Evolutionary conservation across 2,329 filamentous ascomycete genomes (phyloP).

Genomic region (Sporothrix protearum): DNA sequence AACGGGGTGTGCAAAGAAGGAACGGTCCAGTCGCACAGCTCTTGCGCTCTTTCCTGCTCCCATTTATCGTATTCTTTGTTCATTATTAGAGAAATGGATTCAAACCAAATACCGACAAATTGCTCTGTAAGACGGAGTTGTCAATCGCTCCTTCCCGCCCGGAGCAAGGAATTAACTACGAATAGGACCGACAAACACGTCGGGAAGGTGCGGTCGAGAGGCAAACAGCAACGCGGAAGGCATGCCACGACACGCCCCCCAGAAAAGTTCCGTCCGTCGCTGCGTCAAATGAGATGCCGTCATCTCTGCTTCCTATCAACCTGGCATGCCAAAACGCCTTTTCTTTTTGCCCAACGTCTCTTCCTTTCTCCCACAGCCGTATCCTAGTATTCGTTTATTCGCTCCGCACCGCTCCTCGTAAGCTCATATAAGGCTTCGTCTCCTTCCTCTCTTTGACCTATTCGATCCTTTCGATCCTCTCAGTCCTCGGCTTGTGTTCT

Average conservation of each 20-base stretch:
- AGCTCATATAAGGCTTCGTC: neutral
- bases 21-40: conserved; percentile 14
- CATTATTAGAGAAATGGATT: neutral
- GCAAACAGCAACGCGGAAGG: conserved; percentile 11
- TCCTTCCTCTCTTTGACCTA: neutral
- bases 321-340: neutral
- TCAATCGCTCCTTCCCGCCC: conserved; percentile 10
- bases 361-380: neutral
- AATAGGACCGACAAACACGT: neutral
- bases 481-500: too few relatives aligned
- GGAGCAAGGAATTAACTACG: neutral
- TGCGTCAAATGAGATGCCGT: neutral
- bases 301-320: neutral
- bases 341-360: conserved; percentile 11
- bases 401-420: neutral
- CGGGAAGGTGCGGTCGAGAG: conserved; percentile 1
- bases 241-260: conserved; percentile 1
- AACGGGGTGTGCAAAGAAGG: conserved; percentile 10
- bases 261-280: neutral
- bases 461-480: neutral
- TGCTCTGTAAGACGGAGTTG: neutral
- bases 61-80: neutral
- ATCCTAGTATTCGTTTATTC: neutral
- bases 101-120: neutral
- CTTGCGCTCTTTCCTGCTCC: neutral